phyloP scores from a whole-genome alignment of 345 rosid genomes.

The Euphorbia pulcherrima region DNA sequence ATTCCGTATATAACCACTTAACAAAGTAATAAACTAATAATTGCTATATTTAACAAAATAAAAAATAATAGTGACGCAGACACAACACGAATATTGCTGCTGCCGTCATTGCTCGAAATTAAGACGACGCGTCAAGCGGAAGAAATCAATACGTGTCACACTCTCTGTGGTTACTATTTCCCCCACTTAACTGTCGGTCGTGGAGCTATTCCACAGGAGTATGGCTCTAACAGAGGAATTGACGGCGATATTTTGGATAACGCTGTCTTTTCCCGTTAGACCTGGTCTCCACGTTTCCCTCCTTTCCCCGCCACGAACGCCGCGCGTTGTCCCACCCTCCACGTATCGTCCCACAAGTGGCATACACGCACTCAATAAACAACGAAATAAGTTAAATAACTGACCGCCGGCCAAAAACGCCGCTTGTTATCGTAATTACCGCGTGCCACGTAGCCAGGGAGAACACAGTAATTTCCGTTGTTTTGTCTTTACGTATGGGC shows the following conservation, averaged over 20 bases:
- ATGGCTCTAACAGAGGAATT: background rate
- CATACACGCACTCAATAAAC: background rate
- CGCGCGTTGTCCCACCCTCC: background rate
- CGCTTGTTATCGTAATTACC: conserved; percentile 40
- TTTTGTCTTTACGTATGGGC: conserved; percentile 28
- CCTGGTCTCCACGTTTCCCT: background rate
- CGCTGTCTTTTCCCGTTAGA: background rate
- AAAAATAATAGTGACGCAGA: background rate
- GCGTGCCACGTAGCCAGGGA: conserved; percentile 47
- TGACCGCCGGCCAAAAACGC: conserved; percentile 41
- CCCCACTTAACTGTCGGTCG: conserved; percentile 17
- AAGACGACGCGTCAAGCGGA: conserved; percentile 22
- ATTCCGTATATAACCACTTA: no score
- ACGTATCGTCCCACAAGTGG: background rate
- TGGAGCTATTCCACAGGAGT: conserved; percentile 9
- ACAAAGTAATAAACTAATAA: no score
- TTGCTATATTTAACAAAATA: background rate
- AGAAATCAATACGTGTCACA: conserved; percentile 19
- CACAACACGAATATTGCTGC: conserved; percentile 1
- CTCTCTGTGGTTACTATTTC: conserved; percentile 3
- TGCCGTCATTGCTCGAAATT: background rate
- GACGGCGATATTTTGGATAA: conserved; percentile 11
- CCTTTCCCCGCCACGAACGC: background rate
- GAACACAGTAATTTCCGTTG: background rate
- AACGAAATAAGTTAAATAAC: background rate